Percentiles rank a stretch among this genome's conserved stretches.
phyloP scores from a whole-genome alignment of 73 alveolate species.

The Urostyla sp. region DNA sequence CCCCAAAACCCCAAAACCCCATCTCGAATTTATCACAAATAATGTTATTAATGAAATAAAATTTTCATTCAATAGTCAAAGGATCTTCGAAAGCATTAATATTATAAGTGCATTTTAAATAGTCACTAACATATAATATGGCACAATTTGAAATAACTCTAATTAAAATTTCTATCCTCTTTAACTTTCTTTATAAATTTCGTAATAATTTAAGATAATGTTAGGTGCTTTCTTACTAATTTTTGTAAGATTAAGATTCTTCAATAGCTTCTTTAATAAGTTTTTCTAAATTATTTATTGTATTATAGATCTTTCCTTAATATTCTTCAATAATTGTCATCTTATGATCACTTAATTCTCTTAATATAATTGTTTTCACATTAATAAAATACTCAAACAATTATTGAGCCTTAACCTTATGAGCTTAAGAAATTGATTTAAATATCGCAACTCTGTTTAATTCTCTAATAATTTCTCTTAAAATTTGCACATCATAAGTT shows the following conservation, averaged over 20 bases:
- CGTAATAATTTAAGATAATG: conserved; percentile 6
- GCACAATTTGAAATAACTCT: conserved; percentile 53
- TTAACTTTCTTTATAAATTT: neutral
- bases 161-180: conserved; percentile 31
- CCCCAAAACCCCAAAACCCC: no score
- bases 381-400: conserved; percentile 8
- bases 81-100: conserved; percentile 63
- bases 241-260: neutral
- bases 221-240: conserved; percentile 1
- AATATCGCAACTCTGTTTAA: conserved; percentile 17
- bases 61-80: conserved; percentile 37
- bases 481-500: conserved; percentile 21
- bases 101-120: conserved; percentile 16
- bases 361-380: conserved; percentile 1
- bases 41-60: neutral
- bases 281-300: conserved; percentile 6
- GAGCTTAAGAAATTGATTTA: neutral
- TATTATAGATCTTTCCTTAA: conserved; percentile 34
- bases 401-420: conserved; percentile 15
- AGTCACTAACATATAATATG: conserved; percentile 54
- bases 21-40: no score
- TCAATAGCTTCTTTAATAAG: neutral
- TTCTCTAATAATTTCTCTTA: conserved; percentile 44
- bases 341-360: conserved; percentile 37
- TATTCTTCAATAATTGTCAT: conserved; percentile 41